phyloP scores from a whole-genome alignment of 768 basidiomycete genomes.

The Sarcomyxa edulis region DNA sequence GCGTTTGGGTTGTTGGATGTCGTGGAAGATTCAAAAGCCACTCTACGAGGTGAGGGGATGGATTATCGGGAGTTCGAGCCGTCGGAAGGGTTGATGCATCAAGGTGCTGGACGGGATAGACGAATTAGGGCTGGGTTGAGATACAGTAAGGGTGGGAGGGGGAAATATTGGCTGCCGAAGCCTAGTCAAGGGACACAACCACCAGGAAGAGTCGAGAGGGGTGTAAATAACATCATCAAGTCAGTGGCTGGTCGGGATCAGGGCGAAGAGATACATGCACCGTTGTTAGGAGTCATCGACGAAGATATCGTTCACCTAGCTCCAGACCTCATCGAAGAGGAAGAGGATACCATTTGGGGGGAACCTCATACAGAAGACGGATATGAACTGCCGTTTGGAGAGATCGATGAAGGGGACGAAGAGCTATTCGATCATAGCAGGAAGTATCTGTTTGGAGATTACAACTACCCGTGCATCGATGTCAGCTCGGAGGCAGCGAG shows the following conservation, averaged over 20 bases:
- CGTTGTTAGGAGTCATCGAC: slow-evolving; percentile 61
- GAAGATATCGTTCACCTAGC: slow-evolving; percentile 62
- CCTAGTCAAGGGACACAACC: slow-evolving; percentile 35
- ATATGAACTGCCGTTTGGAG: slow-evolving; percentile 63
- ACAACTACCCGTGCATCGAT: slow-evolving; percentile 86
- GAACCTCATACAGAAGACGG: slow-evolving; percentile 30
- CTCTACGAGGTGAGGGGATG: slow-evolving; percentile 84
- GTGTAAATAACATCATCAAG: slow-evolving; percentile 35
- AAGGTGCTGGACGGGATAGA: slow-evolving; percentile 79
- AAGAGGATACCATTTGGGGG: slow-evolving; percentile 39
- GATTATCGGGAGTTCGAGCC: slow-evolving; percentile 97
- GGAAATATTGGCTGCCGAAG: slow-evolving; percentile 95
- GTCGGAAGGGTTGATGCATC: slow-evolving; percentile 88
- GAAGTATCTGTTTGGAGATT: slow-evolving; percentile 84
- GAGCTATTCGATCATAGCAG: slow-evolving; percentile 70
- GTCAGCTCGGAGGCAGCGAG: slow-evolving; percentile 74
- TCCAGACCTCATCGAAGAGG: slow-evolving; percentile 41
- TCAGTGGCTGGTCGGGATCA: slow-evolving; percentile 36
- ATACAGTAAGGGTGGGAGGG: slow-evolving; percentile 84
- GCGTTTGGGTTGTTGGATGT: slow-evolving; percentile 87
- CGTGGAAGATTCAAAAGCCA: slow-evolving; percentile 76
- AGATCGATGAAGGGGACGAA: slow-evolving; percentile 68
- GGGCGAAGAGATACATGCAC: slow-evolving; percentile 64
- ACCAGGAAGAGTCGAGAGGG: slow-evolving; percentile 33
- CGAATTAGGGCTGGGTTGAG: slow-evolving; percentile 89